phyloP scores from a whole-genome alignment of 164 flowering plant species.

The Umbilicus rupestris region DNA sequence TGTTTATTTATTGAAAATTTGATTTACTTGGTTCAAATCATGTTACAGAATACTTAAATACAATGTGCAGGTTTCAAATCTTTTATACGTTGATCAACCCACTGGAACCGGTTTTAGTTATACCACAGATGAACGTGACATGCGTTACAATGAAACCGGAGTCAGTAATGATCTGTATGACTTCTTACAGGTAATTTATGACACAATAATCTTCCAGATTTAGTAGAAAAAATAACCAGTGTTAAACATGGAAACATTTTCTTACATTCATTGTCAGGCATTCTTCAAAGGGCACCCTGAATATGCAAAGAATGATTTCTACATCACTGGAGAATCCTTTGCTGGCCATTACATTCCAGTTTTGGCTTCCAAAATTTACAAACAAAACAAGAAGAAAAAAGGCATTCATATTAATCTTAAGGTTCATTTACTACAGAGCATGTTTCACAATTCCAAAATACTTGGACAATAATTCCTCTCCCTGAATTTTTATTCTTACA shows the following conservation, averaged over 20 bases:
- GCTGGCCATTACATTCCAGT: slow-evolving; percentile 83
- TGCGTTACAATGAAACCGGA: slow-evolving; percentile 31
- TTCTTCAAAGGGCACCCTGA: slow-evolving; percentile 61
- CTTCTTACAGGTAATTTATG: slow-evolving; percentile 28
- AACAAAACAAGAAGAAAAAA: slow-evolving; percentile 54
- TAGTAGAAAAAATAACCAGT: too few species aligned
- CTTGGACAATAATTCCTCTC: neutral
- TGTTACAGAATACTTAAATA: too few species aligned
- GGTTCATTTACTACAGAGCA: slow-evolving; percentile 17
- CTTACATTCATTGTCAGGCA: slow-evolving; percentile 25
- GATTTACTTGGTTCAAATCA: neutral
- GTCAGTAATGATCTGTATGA: slow-evolving; percentile 39
- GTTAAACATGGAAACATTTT: too few species aligned
- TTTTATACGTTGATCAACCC: slow-evolving; percentile 40
- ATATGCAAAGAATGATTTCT: slow-evolving; percentile 45
- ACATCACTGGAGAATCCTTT: slow-evolving; percentile 72
- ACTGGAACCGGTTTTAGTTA: slow-evolving; percentile 36
- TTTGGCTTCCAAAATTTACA: slow-evolving; percentile 54
- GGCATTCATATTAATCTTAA: slow-evolving; percentile 56
- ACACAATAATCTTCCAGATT: neutral
- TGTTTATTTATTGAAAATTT: neutral
- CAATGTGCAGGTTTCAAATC: slow-evolving; percentile 31
- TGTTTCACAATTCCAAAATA: neutral
- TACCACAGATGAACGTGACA: slow-evolving; percentile 27
- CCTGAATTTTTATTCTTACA: too few species aligned